Evolutionary conservation across 73 alveolate species (phyloP), one percentile per base, ranked within the genome.

Genomic region (Paraurostyla sp.): DNA sequence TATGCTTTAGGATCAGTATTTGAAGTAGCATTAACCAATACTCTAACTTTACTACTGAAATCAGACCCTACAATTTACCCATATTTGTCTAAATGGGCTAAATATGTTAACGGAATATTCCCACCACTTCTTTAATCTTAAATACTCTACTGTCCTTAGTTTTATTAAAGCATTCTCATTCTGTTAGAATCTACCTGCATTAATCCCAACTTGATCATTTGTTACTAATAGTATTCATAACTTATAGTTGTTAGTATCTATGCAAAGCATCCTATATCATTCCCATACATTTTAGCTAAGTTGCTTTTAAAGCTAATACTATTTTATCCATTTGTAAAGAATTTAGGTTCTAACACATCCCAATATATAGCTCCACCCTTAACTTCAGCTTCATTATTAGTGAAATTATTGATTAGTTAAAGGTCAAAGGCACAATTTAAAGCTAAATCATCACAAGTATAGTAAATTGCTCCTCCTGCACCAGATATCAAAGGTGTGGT

Each of bases 351-450:
- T 73, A 73, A 73, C 11, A 3, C 3, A 0, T n/a, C 49, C 71
- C 68, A 73, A 73, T 73, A 57, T 20, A 73, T 48, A 1, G 87
- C 87, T 18, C 87, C 87, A 20, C 87, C 87, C 27, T 73, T 32
- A 30, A 51, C 42, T 4, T 40, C 46, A 23, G 87, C 87, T 1
- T 43, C 6, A 27, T 73, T 73, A 30, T 29, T 33, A 23, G 7
- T 27, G 49, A 73, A 73, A 2, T 30, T 2, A 3, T 68, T 43
- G 16, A 43, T 73, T 3, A n/a, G 23, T 15, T 35, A 2, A 6
- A 65, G 35, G 13, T 56, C 7, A 0, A 65, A 13, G 35, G 9
- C 7, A 38, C 82, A 65, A 1, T 65, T 15, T 32, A 7, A 16
- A n/a, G 6, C 9, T 65, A 38, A 13, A 65, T 25, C 41, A 65